Percentiles rank a stretch among this genome's conserved stretches.
Conservation (phyloP, 495 filamentous ascomycete species). For the Hypoxylon rickii region DNA sequence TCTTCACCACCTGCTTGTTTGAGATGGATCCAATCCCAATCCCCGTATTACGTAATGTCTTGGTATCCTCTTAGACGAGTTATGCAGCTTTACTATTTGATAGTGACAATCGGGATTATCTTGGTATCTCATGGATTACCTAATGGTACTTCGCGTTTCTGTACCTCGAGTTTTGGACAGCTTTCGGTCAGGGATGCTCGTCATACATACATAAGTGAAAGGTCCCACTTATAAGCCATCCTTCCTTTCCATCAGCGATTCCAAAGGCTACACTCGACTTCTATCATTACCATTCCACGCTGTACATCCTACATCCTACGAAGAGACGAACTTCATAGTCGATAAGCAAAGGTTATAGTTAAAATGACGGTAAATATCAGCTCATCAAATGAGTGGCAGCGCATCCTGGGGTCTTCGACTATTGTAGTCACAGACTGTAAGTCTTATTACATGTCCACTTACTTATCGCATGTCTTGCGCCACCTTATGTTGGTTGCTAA, state of each 20-base stretch:
- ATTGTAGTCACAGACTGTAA: conserved; percentile 55
- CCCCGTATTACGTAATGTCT: too few relatives aligned
- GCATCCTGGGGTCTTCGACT: conserved; percentile 45
- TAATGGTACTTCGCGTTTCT: not conserved
- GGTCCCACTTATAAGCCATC: too few relatives aligned
- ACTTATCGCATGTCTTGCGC: conserved; percentile 6
- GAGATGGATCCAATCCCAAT: too few relatives aligned
- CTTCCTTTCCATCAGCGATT: conserved; percentile 8
- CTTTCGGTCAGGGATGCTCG: conserved; percentile 31
- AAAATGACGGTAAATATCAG: conserved; percentile 43
- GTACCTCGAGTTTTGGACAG: conserved; percentile 28
- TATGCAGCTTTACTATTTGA: too few relatives aligned
- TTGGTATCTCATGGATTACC: too few relatives aligned
- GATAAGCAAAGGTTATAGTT: not conserved
- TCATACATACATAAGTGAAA: too few relatives aligned
- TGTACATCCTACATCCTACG: not conserved
- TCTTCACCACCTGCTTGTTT: conserved; percentile 1
- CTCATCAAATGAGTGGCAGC: conserved; percentile 51
- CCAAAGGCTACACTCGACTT: conserved; percentile 4
- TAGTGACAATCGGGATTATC: too few relatives aligned
- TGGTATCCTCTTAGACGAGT: too few relatives aligned
- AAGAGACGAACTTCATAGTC: too few relatives aligned
- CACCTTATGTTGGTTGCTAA: conserved; percentile 12
- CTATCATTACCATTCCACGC: too few relatives aligned
- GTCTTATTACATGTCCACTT: too few relatives aligned